Conservation (phyloP, 2,329 filamentous ascomycete genomes). For the Pseudogymnoascus sp. region DNA sequence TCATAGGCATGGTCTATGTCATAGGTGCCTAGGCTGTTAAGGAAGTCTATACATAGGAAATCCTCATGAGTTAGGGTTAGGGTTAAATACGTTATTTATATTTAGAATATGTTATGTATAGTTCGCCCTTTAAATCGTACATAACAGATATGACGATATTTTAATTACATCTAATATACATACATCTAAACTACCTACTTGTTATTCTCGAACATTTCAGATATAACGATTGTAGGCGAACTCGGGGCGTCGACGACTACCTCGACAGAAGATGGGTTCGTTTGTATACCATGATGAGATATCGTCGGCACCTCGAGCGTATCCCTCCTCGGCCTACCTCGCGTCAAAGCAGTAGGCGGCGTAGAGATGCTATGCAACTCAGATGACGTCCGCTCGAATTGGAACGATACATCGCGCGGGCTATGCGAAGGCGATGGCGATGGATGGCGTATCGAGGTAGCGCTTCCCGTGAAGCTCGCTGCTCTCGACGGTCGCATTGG, state of each 20-base stretch:
- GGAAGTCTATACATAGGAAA: too few relatives aligned
- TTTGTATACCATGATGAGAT: neutral
- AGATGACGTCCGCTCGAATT: constrained; percentile 13
- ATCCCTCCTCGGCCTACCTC: neutral
- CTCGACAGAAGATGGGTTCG: neutral
- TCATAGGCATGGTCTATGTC: too few relatives aligned
- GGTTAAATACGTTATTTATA: too few relatives aligned
- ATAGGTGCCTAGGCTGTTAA: too few relatives aligned
- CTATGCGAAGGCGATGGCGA: constrained; percentile 16
- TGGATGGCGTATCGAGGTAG: constrained; percentile 25
- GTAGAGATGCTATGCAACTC: constrained; percentile 13
- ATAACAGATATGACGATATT: too few relatives aligned
- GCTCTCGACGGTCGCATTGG: constrained; percentile 31
- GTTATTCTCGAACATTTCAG: neutral
- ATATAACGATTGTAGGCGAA: neutral
- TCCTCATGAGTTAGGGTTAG: too few relatives aligned
- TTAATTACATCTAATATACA: too few relatives aligned
- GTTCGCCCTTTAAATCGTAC: too few relatives aligned
- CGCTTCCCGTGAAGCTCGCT: constrained; percentile 32
- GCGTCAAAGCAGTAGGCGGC: neutral
- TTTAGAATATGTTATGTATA: too few relatives aligned
- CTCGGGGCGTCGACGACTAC: neutral
- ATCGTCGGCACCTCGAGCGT: constrained; percentile 11
- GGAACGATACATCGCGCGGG: constrained; percentile 19
- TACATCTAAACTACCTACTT: neutral